Base-by-base conservation (phyloP, 1,139 yeast species). In the Geotrichum aggregatum region DNA sequence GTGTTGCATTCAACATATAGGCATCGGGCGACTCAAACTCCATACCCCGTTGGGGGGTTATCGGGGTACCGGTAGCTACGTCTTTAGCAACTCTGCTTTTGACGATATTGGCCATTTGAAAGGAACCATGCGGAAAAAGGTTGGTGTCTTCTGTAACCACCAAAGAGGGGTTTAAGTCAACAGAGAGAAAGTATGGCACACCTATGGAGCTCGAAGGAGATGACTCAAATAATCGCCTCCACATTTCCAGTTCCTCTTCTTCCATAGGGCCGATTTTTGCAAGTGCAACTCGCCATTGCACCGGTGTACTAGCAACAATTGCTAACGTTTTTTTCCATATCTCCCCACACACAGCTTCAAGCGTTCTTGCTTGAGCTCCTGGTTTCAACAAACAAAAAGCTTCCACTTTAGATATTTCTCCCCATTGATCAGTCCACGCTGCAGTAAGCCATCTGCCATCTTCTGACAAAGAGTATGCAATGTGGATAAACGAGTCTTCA, bases 351-450 rank as follows among this genome's bases (percentile, higher is more conserved):
- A 80, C 79, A 5, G 73, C 76, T 55, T 81, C 84, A 59, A 80
- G 74, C 0, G 67, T 61, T 19, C 69, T 54, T 6, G 62, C 56
- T 19, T 63, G 58, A 2, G 58, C 55, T 10, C 62, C 59, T 6
- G 57, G 55, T 2, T 60, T 58, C 43, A 54, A 44, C 40, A 67
- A 70, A 58, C 77, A 74, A 39, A 79, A 64, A 2, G 91, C 78
- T 59, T 82, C 84, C 1, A 83, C 77, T 53, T 75, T 75, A 7
- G 83, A 79, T 6, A 80, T 75, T 8, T 74, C 73, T 0, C 96
- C 96, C 62, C 78, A 76, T 49, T 92, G 92, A 63, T 91, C 96
- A 0, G 95, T 77, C 95, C 97, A 88, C 0, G 95, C 84, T 0
- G 88, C 95, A 26, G 84, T 80, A 47, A 88, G 75, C 96, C 97